phyloP scores from a whole-genome alignment of 352 stramenopile species.

The Phytophthora capsici region DNA sequence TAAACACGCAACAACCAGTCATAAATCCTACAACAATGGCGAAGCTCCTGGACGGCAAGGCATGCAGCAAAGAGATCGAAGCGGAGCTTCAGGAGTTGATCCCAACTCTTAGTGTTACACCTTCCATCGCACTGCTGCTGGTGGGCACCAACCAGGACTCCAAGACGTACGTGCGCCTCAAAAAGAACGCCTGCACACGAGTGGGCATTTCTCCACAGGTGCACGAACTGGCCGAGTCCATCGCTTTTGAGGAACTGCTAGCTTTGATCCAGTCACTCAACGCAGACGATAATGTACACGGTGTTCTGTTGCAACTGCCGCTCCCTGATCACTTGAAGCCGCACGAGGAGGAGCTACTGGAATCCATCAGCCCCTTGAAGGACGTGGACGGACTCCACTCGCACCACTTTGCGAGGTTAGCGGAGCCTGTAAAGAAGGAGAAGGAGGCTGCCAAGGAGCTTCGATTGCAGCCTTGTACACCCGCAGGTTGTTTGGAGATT shows the following conservation, averaged over 20 bases:
- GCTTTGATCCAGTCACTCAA: conserved; percentile 87
- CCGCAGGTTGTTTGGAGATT: conserved; percentile 81
- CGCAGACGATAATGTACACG: conserved; percentile 89
- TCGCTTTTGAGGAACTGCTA: conserved; percentile 55
- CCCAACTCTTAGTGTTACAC: conserved; percentile 47
- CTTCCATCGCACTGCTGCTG: conserved; percentile 95
- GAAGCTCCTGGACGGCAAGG: conserved; percentile 80
- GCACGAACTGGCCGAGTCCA: conserved; percentile 56
- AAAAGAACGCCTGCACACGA: conserved; percentile 97
- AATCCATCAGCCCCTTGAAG: conserved; percentile 92
- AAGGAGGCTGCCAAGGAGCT: conserved; percentile 33
- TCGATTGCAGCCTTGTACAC: conserved; percentile 92
- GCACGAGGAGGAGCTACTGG: conserved; percentile 92
- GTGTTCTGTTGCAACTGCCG: conserved; percentile 95
- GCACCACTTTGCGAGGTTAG: conserved; percentile 94
- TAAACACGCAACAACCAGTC: conserved; percentile 15
- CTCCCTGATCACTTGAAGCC: conserved; percentile 60
- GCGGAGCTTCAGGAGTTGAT: conserved; percentile 85
- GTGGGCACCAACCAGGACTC: conserved; percentile 94
- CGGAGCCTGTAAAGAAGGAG: conserved; percentile 36
- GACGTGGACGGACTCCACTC: conserved; percentile 99
- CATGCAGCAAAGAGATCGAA: conserved; percentile 85
- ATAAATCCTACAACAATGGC: conserved; percentile 35
- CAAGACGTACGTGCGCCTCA: conserved; percentile 98
- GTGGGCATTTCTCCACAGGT: conserved; percentile 92